Percentiles rank a stretch among this genome's conserved stretches.
phyloP scores from a whole-genome alignment of 495 filamentous ascomycete genomes.

The Penicillium psychrofluorescens region DNA sequence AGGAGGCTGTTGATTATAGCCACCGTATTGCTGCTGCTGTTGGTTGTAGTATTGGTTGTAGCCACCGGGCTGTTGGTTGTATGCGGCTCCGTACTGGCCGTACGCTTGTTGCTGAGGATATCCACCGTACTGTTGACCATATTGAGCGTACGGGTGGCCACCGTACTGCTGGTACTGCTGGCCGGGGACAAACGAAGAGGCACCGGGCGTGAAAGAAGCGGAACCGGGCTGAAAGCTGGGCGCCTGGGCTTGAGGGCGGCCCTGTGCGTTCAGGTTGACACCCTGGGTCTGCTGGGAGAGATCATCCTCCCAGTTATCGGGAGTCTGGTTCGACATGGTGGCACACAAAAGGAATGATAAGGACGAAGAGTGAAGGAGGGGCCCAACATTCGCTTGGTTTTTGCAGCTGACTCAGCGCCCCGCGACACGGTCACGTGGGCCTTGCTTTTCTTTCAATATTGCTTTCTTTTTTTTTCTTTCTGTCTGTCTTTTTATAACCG shows the following conservation, averaged over 20 bases:
- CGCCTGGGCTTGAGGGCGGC: conserved; percentile 61
- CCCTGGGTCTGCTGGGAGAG: conserved; percentile 80
- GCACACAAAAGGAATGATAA: conserved; percentile 1
- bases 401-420: conserved; percentile 37
- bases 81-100: conserved; percentile 39
- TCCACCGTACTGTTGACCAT: conserved; percentile 47
- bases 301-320: conserved; percentile 95
- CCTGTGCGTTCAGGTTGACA: conserved; percentile 70
- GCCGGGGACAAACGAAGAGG: conserved; percentile 69
- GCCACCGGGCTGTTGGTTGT: conserved; percentile 38
- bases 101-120: conserved; percentile 36
- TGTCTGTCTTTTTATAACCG: conserved; percentile 1
- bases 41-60: conserved; percentile 58
- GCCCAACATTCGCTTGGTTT: conserved; percentile 15
- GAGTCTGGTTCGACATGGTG: conserved; percentile 70
- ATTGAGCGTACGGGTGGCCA: conserved; percentile 36
- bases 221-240: conserved; percentile 27
- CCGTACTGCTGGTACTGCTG: conserved; percentile 45
- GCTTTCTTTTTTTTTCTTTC: neutral
- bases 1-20: conserved; percentile 39
- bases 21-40: conserved; percentile 37
- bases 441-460: neutral
- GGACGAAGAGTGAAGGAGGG: conserved; percentile 7
- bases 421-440: conserved; percentile 17
- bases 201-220: conserved; percentile 69